phyloP scores from a whole-genome alignment of 2,329 filamentous ascomycete genomes.

The Colletotrichum graminicola region DNA sequence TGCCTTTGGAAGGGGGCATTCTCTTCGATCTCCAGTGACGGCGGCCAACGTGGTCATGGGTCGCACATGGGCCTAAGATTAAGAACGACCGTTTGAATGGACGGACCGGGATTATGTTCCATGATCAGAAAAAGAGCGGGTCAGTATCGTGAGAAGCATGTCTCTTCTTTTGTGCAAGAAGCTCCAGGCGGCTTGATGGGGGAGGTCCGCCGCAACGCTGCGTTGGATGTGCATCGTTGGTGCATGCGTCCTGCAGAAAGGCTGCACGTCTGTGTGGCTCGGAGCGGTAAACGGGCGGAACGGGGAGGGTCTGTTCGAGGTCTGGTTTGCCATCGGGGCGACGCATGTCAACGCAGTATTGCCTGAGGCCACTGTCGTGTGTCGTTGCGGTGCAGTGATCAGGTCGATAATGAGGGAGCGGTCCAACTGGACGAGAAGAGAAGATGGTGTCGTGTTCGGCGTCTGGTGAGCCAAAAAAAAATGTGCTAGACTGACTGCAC shows the following conservation, averaged over 20 bases:
- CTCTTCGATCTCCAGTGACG: constrained; percentile 34
- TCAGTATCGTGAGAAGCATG: neutral
- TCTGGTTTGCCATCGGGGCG: constrained; percentile 35
- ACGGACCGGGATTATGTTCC: constrained; percentile 23
- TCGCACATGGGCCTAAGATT: constrained; percentile 41
- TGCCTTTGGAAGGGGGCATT: constrained; percentile 22
- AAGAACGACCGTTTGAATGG: constrained; percentile 42
- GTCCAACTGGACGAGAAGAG: neutral
- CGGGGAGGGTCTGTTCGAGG: constrained; percentile 25
- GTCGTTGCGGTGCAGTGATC: constrained; percentile 20
- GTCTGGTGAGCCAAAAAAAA: neutral
- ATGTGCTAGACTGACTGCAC: neutral
- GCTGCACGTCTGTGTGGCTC: constrained; percentile 39
- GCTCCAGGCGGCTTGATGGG: constrained; percentile 5
- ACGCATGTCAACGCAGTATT: constrained; percentile 25
- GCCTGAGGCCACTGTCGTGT: constrained; percentile 36
- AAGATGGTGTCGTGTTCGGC: constrained; percentile 6
- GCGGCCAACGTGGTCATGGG: constrained; percentile 42
- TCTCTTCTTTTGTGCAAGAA: constrained; percentile 5
- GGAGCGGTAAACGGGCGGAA: constrained; percentile 38
- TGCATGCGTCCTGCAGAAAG: constrained; percentile 28
- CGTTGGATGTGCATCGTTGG: constrained; percentile 31
- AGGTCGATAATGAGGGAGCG: constrained; percentile 8
- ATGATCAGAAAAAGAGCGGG: constrained; percentile 18
- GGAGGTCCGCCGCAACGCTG: constrained; percentile 31